Evolutionary conservation across 208 protist genomes (phyloP).

Genomic region (Polymyxa betae): DNA sequence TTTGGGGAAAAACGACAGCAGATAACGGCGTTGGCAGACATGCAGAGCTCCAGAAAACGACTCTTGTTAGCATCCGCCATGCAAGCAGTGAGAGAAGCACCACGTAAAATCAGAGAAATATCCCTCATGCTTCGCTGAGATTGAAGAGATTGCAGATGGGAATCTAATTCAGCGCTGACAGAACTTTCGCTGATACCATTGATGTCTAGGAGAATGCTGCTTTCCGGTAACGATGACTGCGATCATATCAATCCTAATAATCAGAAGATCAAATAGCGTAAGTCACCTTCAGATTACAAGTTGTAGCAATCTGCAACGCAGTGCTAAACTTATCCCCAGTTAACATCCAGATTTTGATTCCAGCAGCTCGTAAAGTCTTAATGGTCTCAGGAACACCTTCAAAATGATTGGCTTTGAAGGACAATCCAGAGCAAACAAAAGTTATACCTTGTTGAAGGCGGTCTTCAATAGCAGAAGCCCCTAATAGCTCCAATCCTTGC

Average conservation of each 20-base stretch:
- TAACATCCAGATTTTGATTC: constrained; percentile 79
- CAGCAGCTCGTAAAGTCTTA: constrained; percentile 63
- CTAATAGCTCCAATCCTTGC: constrained; percentile 66
- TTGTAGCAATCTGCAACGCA: constrained; percentile 74
- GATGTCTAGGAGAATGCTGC: constrained; percentile 23
- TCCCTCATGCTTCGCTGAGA: not conserved
- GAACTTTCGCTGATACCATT: not conserved
- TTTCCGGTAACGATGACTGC: not conserved
- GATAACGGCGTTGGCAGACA: constrained; percentile 37
- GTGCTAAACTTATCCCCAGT: constrained; percentile 83
- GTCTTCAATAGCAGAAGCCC: constrained; percentile 77
- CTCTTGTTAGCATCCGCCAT: not conserved
- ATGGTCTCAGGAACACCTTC: constrained; percentile 76
- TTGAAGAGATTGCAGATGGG: not conserved
- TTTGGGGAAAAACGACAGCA: constrained; percentile 53
- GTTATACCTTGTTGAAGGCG: constrained; percentile 72
- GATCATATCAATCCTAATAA: not conserved
- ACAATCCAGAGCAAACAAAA: constrained; percentile 71
- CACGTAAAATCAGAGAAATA: constrained; percentile 34
- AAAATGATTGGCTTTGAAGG: constrained; percentile 68
- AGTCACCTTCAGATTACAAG: constrained; percentile 2
- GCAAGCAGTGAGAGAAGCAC: not conserved
- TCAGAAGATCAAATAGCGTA: not conserved
- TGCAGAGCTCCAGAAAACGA: constrained; percentile 17
- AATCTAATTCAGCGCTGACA: not conserved